Evolutionary conservation across 345 rosid species (phyloP), one percentile per base, ranked within the genome.

Genomic region (Gossypium ekmanianum): DNA sequence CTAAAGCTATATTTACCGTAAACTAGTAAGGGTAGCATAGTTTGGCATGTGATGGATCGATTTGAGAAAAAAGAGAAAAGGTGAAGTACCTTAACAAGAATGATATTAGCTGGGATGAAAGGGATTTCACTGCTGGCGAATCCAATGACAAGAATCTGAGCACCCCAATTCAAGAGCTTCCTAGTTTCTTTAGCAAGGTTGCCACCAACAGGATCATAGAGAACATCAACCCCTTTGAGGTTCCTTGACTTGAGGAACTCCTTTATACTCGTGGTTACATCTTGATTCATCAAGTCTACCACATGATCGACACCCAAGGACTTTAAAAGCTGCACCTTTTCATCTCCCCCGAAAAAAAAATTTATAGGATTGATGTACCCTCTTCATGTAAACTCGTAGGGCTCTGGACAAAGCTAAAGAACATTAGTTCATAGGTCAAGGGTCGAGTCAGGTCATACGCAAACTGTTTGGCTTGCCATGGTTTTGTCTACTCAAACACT

Each of bases 191-290:
- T 91, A 22, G 87, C 79, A 50, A 89, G 89, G 83, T 90, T 89
- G 72, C 97, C 94, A 67, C 97, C 97, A 18, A 95, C 98, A 64
- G 97, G 97, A 87, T 93, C 97, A 80, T 89, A 93, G 34, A 93
- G 78, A 45, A 93, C 91, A 80, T 91, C 94, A 43, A 95, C 90
- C 63, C 97, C 97, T 85, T 76, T 91, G 22, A 95, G 94, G 79
- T 89, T 90, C 74, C 84, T 89, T 14, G 82, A 71, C 72, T 3
- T 2, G 43, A 59, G 91, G 61, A 90, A 93, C 81, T 81, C 90
- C 85, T 88, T 93, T 18, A 89, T 91, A 65, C 97, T 91, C 5
- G 71, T 51, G 22, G 79, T 95, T 47, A 95, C 81, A 75, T 85
- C 85, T 64, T 89, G 93, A 75, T 81, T 83, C 63, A 84, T 85